Conservation (phyloP, 192 early-diverging fungal genomes). For the Funneliformis geosporum region DNA sequence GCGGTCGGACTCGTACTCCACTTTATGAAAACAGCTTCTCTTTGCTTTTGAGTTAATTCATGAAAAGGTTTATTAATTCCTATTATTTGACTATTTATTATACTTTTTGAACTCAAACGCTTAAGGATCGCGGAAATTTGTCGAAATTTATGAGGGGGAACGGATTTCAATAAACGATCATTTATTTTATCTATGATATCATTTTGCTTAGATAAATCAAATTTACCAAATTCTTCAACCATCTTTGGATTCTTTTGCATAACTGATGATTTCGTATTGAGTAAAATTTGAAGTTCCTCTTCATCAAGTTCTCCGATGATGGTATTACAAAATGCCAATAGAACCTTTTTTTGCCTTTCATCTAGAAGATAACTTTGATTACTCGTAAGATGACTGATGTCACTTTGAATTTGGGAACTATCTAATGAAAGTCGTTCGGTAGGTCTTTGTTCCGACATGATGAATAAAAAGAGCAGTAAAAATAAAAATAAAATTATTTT, state of each 20-base stretch:
- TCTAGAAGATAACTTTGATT: neutral
- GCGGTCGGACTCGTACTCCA: constrained; percentile 33
- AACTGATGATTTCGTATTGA: neutral
- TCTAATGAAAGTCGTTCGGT: too few relatives aligned
- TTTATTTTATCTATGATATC: constrained; percentile 20
- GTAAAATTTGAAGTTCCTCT: neutral
- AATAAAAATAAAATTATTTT: too few relatives aligned
- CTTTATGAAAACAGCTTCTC: constrained; percentile 37
- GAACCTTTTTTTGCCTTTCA: constrained; percentile 14
- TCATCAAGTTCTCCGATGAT: constrained; percentile 20
- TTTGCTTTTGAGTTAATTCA: constrained; percentile 35
- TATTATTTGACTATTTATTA: constrained; percentile 39
- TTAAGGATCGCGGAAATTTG: constrained; percentile 33
- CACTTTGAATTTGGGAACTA: neutral
- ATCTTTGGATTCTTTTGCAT: neutral
- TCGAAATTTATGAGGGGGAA: constrained; percentile 28
- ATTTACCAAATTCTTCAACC: constrained; percentile 17
- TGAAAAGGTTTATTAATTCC: constrained; percentile 36
- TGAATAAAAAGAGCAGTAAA: neutral
- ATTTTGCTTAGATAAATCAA: constrained; percentile 3
- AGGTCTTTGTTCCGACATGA: neutral
- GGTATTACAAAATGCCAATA: neutral
- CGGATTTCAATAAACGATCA: neutral
- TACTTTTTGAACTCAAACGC: constrained; percentile 32
- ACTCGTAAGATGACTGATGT: neutral